Percentiles rank a stretch among this genome's conserved stretches.
Evolutionary conservation across 1,284 basidiomycete genomes (phyloP).

Genomic region (Stygiomarasmius scandens): DNA sequence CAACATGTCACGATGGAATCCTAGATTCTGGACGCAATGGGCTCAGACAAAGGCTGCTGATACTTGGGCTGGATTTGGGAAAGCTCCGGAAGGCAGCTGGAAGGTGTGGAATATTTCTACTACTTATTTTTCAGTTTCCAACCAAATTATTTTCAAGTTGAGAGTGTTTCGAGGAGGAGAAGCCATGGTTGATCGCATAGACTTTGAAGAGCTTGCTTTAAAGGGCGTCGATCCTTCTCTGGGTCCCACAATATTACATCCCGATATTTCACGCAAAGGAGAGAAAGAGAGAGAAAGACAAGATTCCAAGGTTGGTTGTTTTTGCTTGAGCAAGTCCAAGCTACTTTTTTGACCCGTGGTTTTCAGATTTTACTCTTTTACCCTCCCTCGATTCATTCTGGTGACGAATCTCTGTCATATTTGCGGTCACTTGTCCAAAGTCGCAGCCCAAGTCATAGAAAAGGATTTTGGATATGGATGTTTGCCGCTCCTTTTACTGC

Average conservation of each 20-base stretch:
- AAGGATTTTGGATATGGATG: constrained; percentile 68
- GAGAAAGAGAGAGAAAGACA: constrained; percentile 10
- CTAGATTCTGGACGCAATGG: constrained; percentile 45
- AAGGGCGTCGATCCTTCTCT: constrained; percentile 70
- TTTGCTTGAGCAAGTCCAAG: constrained; percentile 6
- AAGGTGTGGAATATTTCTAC: constrained; percentile 45
- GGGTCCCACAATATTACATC: constrained; percentile 47
- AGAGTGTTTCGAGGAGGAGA: constrained; percentile 65
- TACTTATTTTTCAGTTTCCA: constrained; percentile 7
- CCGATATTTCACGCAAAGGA: constrained; percentile 19
- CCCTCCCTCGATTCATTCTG: constrained; percentile 56
- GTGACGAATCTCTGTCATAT: constrained; percentile 51
- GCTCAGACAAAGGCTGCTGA: constrained; percentile 50
- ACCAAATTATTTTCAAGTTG: constrained; percentile 50
- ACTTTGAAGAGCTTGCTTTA: constrained; percentile 76
- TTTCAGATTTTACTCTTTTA: constrained; percentile 68
- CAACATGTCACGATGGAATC: constrained; percentile 29
- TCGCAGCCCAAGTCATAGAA: constrained; percentile 64
- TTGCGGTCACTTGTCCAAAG: constrained; percentile 52
- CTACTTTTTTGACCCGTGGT: not conserved
- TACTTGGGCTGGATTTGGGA: constrained; percentile 68
- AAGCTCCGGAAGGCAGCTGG: constrained; percentile 64
- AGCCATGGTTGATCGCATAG: constrained; percentile 66
- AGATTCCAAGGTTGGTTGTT: constrained; percentile 17
- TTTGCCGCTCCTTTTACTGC: constrained; percentile 58